phyloP scores from a whole-genome alignment of 2,329 filamentous ascomycete species.

The Myriosclerotinia curreyana region DNA sequence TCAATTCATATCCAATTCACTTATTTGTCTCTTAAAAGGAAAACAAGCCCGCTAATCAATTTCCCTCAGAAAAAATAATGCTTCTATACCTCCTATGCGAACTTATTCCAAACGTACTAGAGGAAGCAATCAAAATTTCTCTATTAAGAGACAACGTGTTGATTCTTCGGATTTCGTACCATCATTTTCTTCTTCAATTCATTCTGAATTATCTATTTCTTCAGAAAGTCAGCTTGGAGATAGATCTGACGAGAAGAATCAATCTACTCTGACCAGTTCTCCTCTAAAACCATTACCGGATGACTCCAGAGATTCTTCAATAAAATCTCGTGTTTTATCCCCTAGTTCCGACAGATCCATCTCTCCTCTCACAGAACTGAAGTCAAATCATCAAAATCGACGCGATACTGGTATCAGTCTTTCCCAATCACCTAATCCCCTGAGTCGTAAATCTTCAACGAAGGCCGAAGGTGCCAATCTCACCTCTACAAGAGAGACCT shows the following conservation, averaged over 20 bases:
- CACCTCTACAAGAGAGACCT: neutral
- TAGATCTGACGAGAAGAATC: neutral
- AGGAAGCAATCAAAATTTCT: constrained; percentile 16
- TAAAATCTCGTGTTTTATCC: constrained; percentile 3
- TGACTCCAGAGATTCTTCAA: neutral
- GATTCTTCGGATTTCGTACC: constrained; percentile 20
- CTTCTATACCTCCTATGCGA: constrained; percentile 6
- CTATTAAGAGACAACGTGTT: constrained; percentile 25
- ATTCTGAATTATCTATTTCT: neutral
- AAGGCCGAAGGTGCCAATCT: neutral
- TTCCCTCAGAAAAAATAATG: constrained; percentile 7
- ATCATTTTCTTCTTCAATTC: neutral
- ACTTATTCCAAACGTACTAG: constrained; percentile 23
- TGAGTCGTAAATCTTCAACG: constrained; percentile 1
- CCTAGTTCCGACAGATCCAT: neutral
- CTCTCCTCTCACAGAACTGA: neutral
- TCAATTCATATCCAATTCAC: too few species aligned
- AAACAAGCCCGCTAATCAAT: constrained; percentile 9
- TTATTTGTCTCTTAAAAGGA: neutral
- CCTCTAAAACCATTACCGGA: neutral
- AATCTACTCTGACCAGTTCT: neutral
- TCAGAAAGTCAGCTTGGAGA: neutral
- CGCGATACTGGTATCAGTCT: constrained; percentile 1
- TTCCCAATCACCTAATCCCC: neutral
- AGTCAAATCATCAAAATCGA: constrained; percentile 11